Base-by-base conservation (phyloP, 768 basidiomycete species). In the Cantharellus cinnabarinus region DNA sequence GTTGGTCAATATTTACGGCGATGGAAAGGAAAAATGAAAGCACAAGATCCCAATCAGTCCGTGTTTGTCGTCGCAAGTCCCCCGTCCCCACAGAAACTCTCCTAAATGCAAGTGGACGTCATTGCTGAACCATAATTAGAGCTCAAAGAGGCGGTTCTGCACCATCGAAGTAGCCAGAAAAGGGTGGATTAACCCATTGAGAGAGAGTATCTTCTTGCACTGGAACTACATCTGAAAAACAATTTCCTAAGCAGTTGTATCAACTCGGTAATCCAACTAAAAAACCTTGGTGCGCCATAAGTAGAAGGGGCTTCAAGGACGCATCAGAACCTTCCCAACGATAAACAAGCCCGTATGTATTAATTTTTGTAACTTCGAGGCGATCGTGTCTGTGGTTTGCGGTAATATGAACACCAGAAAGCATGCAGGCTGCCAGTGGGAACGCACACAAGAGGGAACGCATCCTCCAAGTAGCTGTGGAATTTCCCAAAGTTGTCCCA, bases 31-130 rank as follows among this genome's bases (percentile, higher is more conserved):
- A n/a, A n/a, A n/a, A n/a, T n/a, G n/a, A n/a, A n/a, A n/a, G n/a
- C n/a, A 82, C 83, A 83, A 70, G 64, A 78, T 77, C n/a, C 76
- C 77, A 59, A 85, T 79, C 52, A 85, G 65, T n/a, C 79, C 80
- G 55, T 76, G 77, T 71, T 90, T 90, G 70, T 86, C 83, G 65
- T 89, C 86, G 52, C 35, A 7, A 54, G 52, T 5, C 35, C 35
- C 87, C 4, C 87, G 74, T 4, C 87, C 87, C 84, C 85, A 88
- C 15, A 89, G 73, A 61, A 73, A 76, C 57, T 77, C 70, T n/a
- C 76, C 77, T 71, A 59, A 58, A 14, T 7, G 67, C 61, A 5
- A 56, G 15, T 57, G 5, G 7, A 54, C 38, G 7, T 37, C 5
- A 54, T 54, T 14, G 35, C 7, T 7, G 7, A 37, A 54, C 7